Percentiles rank a stretch among this genome's conserved stretches.
Evolutionary conservation across 208 protist genomes (phyloP).

Genomic region (Histomonas meleagridis): DNA sequence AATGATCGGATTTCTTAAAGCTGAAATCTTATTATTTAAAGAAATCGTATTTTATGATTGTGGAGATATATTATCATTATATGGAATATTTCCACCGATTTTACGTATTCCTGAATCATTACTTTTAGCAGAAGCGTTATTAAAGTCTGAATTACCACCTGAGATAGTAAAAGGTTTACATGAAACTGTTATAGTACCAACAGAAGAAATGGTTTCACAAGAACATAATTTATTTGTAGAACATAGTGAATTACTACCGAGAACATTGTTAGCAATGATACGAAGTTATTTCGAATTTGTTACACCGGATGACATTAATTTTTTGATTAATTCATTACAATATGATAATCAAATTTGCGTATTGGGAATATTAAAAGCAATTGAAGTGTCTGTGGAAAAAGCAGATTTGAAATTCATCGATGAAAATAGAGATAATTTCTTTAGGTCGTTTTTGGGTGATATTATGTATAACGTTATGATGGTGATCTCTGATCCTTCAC

Average conservation of each 20-base stretch:
- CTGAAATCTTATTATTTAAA: neutral
- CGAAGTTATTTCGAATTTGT: neutral
- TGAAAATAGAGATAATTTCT: neutral
- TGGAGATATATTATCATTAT: neutral
- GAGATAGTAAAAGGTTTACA: neutral
- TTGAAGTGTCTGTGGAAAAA: neutral
- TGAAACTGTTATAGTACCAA: neutral
- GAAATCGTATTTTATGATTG: neutral
- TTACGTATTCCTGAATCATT: neutral
- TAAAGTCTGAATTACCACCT: neutral
- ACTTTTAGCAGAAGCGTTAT: neutral
- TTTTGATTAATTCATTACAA: neutral
- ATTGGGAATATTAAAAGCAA: neutral
- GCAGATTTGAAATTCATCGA: conserved; percentile 1
- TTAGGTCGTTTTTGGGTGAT: neutral
- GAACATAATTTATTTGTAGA: too few species aligned
- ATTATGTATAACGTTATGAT: neutral
- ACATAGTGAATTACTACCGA: neutral
- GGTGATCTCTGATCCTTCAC: neutral
- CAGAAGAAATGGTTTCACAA: neutral
- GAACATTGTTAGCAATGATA: neutral
- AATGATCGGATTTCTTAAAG: neutral
- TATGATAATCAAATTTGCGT: neutral
- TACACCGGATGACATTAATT: neutral
- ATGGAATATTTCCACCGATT: neutral